Evolutionary conservation across 306 rosid species (phyloP), one percentile per base, ranked within the genome.

Genomic region (Coriaria nepalensis): DNA sequence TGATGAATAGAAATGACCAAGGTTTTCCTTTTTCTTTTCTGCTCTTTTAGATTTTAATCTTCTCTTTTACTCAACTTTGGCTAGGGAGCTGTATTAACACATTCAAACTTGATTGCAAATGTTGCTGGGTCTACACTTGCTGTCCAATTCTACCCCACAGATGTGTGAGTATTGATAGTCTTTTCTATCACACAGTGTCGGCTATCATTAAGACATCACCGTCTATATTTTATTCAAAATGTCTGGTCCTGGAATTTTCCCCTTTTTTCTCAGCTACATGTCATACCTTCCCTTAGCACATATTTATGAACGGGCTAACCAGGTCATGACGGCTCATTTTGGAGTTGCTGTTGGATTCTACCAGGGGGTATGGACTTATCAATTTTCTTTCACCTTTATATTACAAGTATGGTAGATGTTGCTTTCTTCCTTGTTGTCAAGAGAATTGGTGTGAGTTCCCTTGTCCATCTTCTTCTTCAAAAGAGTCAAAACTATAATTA

Each of bases 231-330:
- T n/a, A 57, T 37, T 37, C 46, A 71, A 12, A 7, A 54, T 55
- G 37, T 44, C 67, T 63, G 54, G 58, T 50, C 45, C 66, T 64
- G 50, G 62, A 41, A 33, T 64, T 65, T 46, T 45, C 57, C 59
- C 72, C 53, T 49, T 49, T 45, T 50, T 65, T 67, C 44, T 61
- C 87, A 92, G 98, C 44, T 92, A 85, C 69, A 75, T 92, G 59
- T 92, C 94, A 7, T 92, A 92, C 73, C 98, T 92, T 56, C 98
- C 98, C 37, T 71, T 92, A 78, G 98, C 98, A 41, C 98, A 92
- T 69, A 92, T 92, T 57, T 92, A 85, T 33, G 98, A 92, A 66
- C 87, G 96, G 70, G 73, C 81, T 50, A 92, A 92, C 68, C 98
- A 92, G 73, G 71, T 79, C 57, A 43, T 68, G 64, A n/a, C 62